These are phyloP conservation scores for Rasamsonia emersonii DNA, from an alignment of 2,329 filamentous ascomycete genomes.

Conservation along the genomic window DNA sequence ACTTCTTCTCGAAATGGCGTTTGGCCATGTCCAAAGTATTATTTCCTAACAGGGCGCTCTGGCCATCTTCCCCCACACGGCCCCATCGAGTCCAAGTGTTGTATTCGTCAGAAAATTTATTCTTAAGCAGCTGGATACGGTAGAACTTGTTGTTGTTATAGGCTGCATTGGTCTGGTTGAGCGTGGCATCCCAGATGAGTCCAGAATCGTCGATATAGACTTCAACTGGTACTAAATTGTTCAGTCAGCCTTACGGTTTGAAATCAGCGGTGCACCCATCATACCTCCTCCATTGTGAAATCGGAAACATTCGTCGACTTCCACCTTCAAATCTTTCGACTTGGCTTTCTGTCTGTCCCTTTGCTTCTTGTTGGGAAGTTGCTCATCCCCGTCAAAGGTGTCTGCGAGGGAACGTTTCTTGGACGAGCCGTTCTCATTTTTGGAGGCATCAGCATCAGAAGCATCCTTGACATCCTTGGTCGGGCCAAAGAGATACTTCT, in stretches of 20 bases:
- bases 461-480: constrained; percentile 7
- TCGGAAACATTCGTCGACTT: constrained; percentile 39
- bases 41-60: constrained; percentile 33
- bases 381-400: constrained; percentile 12
- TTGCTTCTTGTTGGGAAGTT: constrained; percentile 25
- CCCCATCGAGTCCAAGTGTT: constrained; percentile 73
- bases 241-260: constrained; percentile 13
- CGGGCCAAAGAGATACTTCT: constrained; percentile 25
- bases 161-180: constrained; percentile 67
- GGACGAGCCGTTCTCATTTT: constrained; percentile 9
- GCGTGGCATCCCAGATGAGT: constrained; percentile 66
- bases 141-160: constrained; percentile 82
- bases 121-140: constrained; percentile 54
- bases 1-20: constrained; percentile 45
- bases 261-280: too few relatives aligned
- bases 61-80: constrained; percentile 54
- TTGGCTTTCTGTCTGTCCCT: constrained; percentile 40
- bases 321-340: constrained; percentile 34
- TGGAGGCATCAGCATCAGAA: constrained; percentile 6
- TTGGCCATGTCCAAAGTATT: constrained; percentile 33
- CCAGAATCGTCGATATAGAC: constrained; percentile 61
- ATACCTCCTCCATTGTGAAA: too few relatives aligned
- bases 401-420: constrained; percentile 20
- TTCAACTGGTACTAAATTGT: constrained; percentile 7
- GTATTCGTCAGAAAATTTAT: constrained; percentile 35